phyloP scores from a whole-genome alignment of 192 early-diverging fungal species.

The Umbelopsis vinacea region DNA sequence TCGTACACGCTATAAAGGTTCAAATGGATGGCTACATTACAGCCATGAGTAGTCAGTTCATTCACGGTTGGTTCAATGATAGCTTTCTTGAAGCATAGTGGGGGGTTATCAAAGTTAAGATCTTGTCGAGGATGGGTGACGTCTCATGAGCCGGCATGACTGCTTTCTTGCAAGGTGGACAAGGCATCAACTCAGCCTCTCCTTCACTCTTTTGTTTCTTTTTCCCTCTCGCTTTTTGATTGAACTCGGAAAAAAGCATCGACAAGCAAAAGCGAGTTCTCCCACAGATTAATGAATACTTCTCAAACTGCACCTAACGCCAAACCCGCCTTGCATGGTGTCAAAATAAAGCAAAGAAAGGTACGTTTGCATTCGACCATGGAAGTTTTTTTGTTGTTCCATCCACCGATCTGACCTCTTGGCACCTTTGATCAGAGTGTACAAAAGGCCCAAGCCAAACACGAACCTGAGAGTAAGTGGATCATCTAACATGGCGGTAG shows the following conservation, averaged over 20 bases:
- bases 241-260: conserved; percentile 12
- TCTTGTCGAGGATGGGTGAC: background rate
- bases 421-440: conserved; percentile 49
- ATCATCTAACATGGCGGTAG: background rate
- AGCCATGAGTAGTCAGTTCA: too few relatives aligned
- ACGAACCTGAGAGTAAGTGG: conserved; percentile 63
- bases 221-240: conserved; percentile 23
- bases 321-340: conserved; percentile 69
- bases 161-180: background rate
- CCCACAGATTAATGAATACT: conserved; percentile 47
- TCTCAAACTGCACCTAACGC: conserved; percentile 46
- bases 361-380: conserved; percentile 35
- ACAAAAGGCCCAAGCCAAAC: conserved; percentile 69
- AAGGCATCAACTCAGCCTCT: conserved; percentile 3
- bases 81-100: too few relatives aligned
- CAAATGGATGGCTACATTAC: too few relatives aligned
- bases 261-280: conserved; percentile 15
- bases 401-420: background rate
- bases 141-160: background rate
- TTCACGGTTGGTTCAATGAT: too few relatives aligned
- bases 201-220: conserved; percentile 7
- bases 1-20: too few relatives aligned
- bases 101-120: too few relatives aligned
- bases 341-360: conserved; percentile 71
- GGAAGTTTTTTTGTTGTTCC: background rate